Percentiles rank a stretch among this genome's conserved stretches.
Conservation (phyloP, 306 rosid species). For the Citrullus colocynthis region DNA sequence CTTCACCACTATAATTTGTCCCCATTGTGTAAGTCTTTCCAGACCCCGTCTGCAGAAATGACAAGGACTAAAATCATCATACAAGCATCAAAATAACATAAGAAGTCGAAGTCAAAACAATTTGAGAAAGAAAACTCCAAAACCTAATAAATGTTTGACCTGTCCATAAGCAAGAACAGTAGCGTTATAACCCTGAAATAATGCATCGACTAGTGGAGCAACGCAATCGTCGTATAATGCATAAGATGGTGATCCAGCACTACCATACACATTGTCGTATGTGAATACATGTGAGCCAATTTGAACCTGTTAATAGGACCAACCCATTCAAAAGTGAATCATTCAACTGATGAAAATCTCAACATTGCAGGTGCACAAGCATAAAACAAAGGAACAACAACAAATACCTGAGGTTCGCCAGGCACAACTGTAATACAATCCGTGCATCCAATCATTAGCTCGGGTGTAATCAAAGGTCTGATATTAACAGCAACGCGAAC, state of each 20-base stretch:
- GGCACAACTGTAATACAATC: slow-evolving; percentile 76
- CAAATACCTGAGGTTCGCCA: slow-evolving; percentile 76
- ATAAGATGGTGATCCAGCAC: slow-evolving; percentile 31
- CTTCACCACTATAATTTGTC: slow-evolving; percentile 61
- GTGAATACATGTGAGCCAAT: slow-evolving; percentile 84
- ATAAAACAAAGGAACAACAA: background rate
- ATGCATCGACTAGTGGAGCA: slow-evolving; percentile 77
- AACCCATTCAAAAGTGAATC: background rate
- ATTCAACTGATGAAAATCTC: background rate
- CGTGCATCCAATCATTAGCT: slow-evolving; percentile 77
- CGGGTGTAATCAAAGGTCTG: slow-evolving; percentile 71
- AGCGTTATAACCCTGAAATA: slow-evolving; percentile 81
- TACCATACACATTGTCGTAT: slow-evolving; percentile 66
- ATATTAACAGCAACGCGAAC: slow-evolving; percentile 84
- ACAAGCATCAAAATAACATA: background rate
- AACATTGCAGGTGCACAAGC: background rate
- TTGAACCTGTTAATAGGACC: slow-evolving; percentile 37
- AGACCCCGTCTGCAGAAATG: slow-evolving; percentile 65
- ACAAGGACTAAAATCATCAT: background rate
- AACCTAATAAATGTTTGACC: slow-evolving; percentile 23
- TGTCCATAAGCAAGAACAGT: slow-evolving; percentile 97
- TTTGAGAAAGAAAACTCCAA: background rate
- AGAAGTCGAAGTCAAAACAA: background rate
- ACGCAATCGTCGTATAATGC: slow-evolving; percentile 64
- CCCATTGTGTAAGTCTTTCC: slow-evolving; percentile 66